Evolutionary conservation across 768 basidiomycete species (phyloP), one percentile per base, ranked within the genome.

Genomic region (Pleurotus sapidus): DNA sequence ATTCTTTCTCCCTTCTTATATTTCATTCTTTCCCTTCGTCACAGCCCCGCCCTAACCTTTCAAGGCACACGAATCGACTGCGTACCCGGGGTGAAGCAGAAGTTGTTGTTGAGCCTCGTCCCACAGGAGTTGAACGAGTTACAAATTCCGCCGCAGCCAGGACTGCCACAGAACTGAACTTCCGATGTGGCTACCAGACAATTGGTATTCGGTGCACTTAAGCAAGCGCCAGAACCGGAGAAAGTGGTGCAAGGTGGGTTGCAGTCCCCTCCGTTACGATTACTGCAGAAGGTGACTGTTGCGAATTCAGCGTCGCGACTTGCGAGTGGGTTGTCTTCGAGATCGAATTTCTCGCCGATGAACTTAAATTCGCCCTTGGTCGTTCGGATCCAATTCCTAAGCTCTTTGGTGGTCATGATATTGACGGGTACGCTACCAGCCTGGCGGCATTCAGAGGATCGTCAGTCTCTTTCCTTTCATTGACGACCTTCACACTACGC

Each of bases 301-400:
- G 50, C 18, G 37, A 39, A 1, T 9, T 53, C 18, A 0, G 50
- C 7, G 23, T 39, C 37, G 6, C 50, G 50, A 24, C 37, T 53
- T 1, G 38, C 37, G 20, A 53, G 50, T 1, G 50, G 50, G 50
- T 53, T 53, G 12, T 53, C 50, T 9, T 20, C 39, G 7, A 53
- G 38, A 24, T 18, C 17, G 37, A 53, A 42, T 4, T 15, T 15
- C 38, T 53, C 37, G 17, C 50, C 50, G 38, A 53, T 53, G 37
- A 53, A 53, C 37, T 18, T 53, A 17, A 53, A 53, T 7, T 53
- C 50, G 11, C 50, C 50, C 37, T 53, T 20, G n/a, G 50, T 39
- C 5, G 20, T 38, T 4, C 37, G 50, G 20, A 53, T 53, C 50
- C 50, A 53, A 23, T 53, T 39, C n/a, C 39, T 15, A 1, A 53